Conservation (phyloP, 768 basidiomycete genomes). For the Lentinula boryana region DNA sequence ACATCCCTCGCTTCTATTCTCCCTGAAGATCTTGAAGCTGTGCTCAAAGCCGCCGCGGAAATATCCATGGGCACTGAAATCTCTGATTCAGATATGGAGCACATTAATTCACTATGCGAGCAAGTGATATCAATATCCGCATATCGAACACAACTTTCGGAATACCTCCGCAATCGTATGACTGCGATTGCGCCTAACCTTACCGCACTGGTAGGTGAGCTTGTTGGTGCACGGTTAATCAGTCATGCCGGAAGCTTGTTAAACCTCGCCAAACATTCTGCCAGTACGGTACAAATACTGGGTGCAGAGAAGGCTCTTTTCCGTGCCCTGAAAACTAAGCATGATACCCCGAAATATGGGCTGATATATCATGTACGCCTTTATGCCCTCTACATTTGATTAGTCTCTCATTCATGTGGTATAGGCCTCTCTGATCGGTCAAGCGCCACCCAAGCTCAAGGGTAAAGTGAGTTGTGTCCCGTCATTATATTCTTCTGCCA, state of each 20-base stretch:
- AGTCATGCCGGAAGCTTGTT: constrained; percentile 95
- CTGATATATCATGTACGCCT: constrained; percentile 90
- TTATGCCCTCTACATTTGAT: not conserved
- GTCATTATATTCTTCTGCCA: not conserved
- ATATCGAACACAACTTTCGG: constrained; percentile 91
- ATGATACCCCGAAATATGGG: constrained; percentile 98
- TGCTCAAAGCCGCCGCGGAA: constrained; percentile 92
- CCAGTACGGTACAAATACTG: constrained; percentile 95
- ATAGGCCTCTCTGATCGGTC: constrained; percentile 91
- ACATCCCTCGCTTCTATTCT: constrained; percentile 87
- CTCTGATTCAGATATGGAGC: constrained; percentile 91
- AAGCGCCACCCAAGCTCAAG: constrained; percentile 96
- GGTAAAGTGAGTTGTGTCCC: constrained; percentile 61
- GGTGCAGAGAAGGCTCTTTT: constrained; percentile 98
- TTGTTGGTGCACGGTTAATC: constrained; percentile 88
- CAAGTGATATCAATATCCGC: constrained; percentile 96
- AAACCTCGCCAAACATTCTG: constrained; percentile 96
- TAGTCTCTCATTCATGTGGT: constrained; percentile 7
- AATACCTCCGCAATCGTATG: constrained; percentile 98
- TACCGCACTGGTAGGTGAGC: constrained; percentile 87
- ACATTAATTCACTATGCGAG: constrained; percentile 95
- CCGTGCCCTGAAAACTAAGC: constrained; percentile 95
- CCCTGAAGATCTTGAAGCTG: constrained; percentile 94
- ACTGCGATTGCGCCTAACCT: constrained; percentile 96
- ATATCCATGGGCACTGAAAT: constrained; percentile 99